Evolutionary conservation across 352 stramenopile species (phyloP), one percentile per base, ranked within the genome.

Genomic region (Pythium aphanidermatum): DNA sequence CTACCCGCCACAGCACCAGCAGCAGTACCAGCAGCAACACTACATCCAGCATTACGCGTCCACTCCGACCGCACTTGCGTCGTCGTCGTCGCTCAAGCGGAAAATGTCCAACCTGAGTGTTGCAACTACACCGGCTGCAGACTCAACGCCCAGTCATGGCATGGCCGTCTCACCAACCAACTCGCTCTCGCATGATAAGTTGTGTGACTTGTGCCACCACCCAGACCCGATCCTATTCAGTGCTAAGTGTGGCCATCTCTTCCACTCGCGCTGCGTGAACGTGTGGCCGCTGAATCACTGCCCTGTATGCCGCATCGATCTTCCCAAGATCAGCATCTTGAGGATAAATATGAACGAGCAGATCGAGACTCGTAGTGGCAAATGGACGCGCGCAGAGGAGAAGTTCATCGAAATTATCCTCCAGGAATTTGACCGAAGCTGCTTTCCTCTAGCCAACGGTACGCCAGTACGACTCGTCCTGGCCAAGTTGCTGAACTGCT

Each of bases 371-470:
- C 81, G 81, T 37, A 87, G 73, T 42, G 81, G 81, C 27, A 93
- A 93, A 61, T 93, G 81, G 81, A 93, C 76, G 21, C 73, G 73
- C 21, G 71, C 74, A 13, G 81, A 93, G 47, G 81, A 93, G 48
- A 84, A 90, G 44, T 93, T 90, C 43, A 88, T 93, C 45, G 77
- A 89, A 46, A 64, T 70, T 21, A 88, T 93, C 49, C 65, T 93
- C 13, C 45, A 77, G 30, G 81, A 93, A 60, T 93, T 93, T 38
- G 76, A 91, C 51, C 70, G 77, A 27, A 76, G 70, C 50, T 69
- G 66, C 23, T 65, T 93, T 24, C 78, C 81, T 17, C 67, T 93
- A 17, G 80, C 78, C 7, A 83, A 93, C 46, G 81, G 81, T 51
- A 93, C 81, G 17, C 81, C 81, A 30, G 82, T 93, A 50, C 81